A percentile compares a stretch with the other conserved stretches of the same genome.
These are phyloP conservation scores for Pelargonium australe DNA, from an alignment of 441 rosid species.

Conservation along the genomic window DNA sequence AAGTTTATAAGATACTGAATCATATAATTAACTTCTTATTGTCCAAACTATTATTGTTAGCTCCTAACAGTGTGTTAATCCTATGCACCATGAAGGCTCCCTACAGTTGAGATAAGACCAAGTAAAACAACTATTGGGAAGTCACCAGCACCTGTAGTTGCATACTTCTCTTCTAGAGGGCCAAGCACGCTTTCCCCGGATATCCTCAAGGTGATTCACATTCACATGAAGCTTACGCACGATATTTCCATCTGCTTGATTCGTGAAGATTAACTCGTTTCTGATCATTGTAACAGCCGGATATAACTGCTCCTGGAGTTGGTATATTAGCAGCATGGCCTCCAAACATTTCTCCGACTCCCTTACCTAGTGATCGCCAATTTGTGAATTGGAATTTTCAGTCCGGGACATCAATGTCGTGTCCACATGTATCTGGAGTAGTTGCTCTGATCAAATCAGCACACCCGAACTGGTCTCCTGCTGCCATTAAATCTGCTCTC, in stretches of 20 bases:
- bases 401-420: conserved; percentile 49
- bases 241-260: neutral
- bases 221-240: too few species aligned
- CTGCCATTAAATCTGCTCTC: conserved; percentile 42
- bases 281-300: conserved; percentile 37
- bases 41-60: neutral
- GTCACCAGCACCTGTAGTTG: conserved; percentile 50
- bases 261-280: neutral
- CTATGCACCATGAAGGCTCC: conserved; percentile 26
- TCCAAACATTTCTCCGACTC: conserved; percentile 33
- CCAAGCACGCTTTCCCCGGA: conserved; percentile 48
- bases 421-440: conserved; percentile 44
- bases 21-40: too few species aligned
- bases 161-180: conserved; percentile 62
- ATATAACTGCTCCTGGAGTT: conserved; percentile 51
- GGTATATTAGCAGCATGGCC: conserved; percentile 64
- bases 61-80: neutral
- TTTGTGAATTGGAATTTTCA: conserved; percentile 46
- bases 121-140: conserved; percentile 37
- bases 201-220: conserved; percentile 35
- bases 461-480: conserved; percentile 45
- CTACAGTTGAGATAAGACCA: conserved; percentile 33
- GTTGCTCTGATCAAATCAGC: conserved; percentile 38
- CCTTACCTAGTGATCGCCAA: conserved; percentile 22
- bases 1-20: neutral